Percentiles rank a stretch among this genome's conserved stretches.
Conservation (phyloP, 179 eudicot species). For the Pouteria campechiana region DNA sequence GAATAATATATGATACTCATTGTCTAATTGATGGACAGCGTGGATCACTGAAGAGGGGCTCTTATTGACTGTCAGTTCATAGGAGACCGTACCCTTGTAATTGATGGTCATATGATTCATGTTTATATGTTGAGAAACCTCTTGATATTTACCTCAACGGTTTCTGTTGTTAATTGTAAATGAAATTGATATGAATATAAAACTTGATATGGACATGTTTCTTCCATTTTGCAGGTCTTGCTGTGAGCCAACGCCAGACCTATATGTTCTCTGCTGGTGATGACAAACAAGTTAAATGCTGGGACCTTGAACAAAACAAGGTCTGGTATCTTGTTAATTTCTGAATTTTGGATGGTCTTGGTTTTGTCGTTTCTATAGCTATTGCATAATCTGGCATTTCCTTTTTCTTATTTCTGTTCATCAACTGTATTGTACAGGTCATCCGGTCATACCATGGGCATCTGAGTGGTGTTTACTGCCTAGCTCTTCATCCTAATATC, state of each 20-base stretch:
- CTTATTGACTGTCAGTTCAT: no score
- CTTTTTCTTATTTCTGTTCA: background rate
- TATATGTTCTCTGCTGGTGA: slow-evolving; percentile 99
- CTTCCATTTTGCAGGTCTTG: slow-evolving; percentile 56
- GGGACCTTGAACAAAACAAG: slow-evolving; percentile 99
- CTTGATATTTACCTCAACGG: no score
- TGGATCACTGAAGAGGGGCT: no score
- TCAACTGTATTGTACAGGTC: slow-evolving; percentile 47
- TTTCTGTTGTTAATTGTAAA: no score
- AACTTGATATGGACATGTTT: no score
- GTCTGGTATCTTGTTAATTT: slow-evolving; percentile 14
- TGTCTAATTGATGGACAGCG: no score
- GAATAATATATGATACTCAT: no score
- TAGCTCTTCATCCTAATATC: slow-evolving; percentile 93
- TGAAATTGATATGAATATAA: no score
- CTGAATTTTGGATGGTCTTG: background rate
- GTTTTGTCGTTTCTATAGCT: no score
- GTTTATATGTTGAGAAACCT: no score
- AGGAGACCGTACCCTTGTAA: no score
- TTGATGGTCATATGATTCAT: no score
- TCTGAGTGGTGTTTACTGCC: slow-evolving; percentile 92
- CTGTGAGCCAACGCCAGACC: slow-evolving; percentile 80
- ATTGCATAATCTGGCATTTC: background rate
- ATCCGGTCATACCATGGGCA: slow-evolving; percentile 98
- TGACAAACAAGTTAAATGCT: slow-evolving; percentile 97